These are phyloP conservation scores for Eutypella sp. DNA, from an alignment of 2,329 filamentous ascomycete genomes.

Conservation along the genomic window DNA sequence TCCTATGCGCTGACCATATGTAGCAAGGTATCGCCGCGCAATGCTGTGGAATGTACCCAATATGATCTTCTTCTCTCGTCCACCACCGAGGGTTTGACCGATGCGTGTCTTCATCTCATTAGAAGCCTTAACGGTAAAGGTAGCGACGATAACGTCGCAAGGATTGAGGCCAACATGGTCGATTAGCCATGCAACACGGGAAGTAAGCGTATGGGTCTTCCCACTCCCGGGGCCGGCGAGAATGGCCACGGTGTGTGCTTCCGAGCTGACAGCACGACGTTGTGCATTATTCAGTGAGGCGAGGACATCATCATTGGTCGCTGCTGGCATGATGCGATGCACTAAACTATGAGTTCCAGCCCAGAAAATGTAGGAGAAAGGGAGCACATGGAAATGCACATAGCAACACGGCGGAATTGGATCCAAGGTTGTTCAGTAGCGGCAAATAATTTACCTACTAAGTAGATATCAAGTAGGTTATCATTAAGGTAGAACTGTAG, in stretches of 20 bases:
- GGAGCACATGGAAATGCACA: neutral
- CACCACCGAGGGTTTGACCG: conserved; percentile 71
- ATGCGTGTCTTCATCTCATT: conserved; percentile 90
- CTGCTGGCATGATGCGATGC: conserved; percentile 16
- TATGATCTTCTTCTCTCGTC: conserved; percentile 69
- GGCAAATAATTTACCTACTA: too few species aligned
- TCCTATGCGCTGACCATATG: conserved; percentile 80
- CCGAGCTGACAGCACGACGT: conserved; percentile 49
- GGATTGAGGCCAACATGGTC: conserved; percentile 67
- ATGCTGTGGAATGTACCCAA: conserved; percentile 96
- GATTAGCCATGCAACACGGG: conserved; percentile 85
- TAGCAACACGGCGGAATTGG: neutral
- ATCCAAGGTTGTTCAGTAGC: too few species aligned
- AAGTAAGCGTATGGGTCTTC: conserved; percentile 93
- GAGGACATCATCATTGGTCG: conserved; percentile 31
- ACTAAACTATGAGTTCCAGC: conserved; percentile 4
- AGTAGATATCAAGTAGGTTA: too few species aligned
- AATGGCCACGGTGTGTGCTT: conserved; percentile 55
- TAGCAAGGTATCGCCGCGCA: conserved; percentile 73
- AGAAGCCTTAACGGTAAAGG: conserved; percentile 94
- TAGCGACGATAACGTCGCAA: conserved; percentile 88
- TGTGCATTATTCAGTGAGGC: conserved; percentile 51
- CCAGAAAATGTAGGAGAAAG: neutral
- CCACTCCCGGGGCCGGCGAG: conserved; percentile 67
- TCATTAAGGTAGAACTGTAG: too few species aligned